These are phyloP conservation scores for Marsdenia floribunda DNA, from an alignment of 257 asterid genomes.

Conservation along the genomic window DNA sequence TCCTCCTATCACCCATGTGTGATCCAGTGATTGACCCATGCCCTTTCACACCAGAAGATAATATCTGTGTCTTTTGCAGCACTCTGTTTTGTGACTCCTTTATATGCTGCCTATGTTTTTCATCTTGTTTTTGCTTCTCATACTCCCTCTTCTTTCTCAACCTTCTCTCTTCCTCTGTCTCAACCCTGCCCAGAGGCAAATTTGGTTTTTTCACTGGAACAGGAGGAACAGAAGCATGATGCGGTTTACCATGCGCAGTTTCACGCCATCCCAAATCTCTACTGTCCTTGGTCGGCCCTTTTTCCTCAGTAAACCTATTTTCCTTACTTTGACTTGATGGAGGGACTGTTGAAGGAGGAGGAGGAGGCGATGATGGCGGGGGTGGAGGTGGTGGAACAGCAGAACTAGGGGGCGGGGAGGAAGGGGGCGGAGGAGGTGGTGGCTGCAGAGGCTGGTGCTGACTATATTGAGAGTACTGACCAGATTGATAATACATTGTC, in stretches of 20 bases:
- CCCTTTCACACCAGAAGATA: conserved; percentile 71
- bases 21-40: conserved; percentile 82
- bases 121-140: conserved; percentile 84
- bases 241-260: conserved; percentile 34
- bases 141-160: conserved; percentile 66
- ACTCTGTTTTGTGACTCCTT: conserved; percentile 78
- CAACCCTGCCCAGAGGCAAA: conserved; percentile 47
- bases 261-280: conserved; percentile 35
- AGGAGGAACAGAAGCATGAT: conserved; percentile 53
- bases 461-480: conserved; percentile 34
- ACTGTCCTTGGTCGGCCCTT: conserved; percentile 19
- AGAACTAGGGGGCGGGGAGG: conserved; percentile 41
- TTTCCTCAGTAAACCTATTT: conserved; percentile 38
- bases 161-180: conserved; percentile 95
- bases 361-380: conserved; percentile 61
- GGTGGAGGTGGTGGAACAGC: conserved; percentile 55
- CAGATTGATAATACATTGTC: conserved; percentile 34
- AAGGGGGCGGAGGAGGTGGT: conserved; percentile 59
- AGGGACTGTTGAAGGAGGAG: conserved; percentile 42
- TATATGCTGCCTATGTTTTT: conserved; percentile 65
- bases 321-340: conserved; percentile 41
- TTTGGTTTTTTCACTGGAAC: conserved; percentile 34
- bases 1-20: conserved; percentile 76
- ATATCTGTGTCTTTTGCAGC: conserved; percentile 73
- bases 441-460: conserved; percentile 39